Conservation (phyloP, 768 basidiomycete species). For the Mycena crocata region DNA sequence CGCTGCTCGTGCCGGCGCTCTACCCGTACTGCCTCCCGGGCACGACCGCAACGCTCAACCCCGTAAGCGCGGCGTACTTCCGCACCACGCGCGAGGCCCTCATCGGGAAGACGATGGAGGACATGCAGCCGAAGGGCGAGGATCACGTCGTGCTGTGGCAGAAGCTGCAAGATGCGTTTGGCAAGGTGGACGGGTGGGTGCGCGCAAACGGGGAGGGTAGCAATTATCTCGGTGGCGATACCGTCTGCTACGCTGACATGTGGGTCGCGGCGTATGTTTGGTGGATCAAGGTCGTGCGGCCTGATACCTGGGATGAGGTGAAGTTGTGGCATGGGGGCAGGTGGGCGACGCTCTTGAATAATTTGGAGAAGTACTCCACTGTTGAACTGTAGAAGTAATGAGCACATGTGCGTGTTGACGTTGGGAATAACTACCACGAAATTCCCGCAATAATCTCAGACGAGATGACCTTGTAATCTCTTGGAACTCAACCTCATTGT, state of each 20-base stretch:
- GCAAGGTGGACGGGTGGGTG: slow-evolving; percentile 17
- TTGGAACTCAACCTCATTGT: too few species aligned
- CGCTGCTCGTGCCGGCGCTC: slow-evolving; percentile 8
- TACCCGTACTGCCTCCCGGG: slow-evolving; percentile 30
- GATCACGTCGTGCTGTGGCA: background rate
- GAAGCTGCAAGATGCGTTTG: slow-evolving; percentile 13
- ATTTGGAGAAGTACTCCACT: slow-evolving; percentile 17
- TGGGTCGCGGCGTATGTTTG: slow-evolving; percentile 4
- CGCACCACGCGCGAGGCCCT: slow-evolving; percentile 42
- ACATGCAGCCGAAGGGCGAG: slow-evolving; percentile 41
- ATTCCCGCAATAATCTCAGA: too few species aligned
- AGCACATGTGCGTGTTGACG: too few species aligned
- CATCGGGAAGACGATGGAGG: slow-evolving; percentile 48
- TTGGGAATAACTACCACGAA: too few species aligned
- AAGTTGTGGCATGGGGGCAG: slow-evolving; percentile 15
- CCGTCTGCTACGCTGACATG: slow-evolving; percentile 13
- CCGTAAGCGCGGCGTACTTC: slow-evolving; percentile 47
- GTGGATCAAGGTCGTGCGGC: slow-evolving; percentile 18
- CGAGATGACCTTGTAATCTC: too few species aligned
- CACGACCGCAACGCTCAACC: slow-evolving; percentile 38
- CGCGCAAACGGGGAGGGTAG: background rate
- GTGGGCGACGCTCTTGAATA: slow-evolving; percentile 16
- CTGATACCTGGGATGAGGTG: slow-evolving; percentile 5
- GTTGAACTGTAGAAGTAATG: too few species aligned
- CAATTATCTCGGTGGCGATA: slow-evolving; percentile 1